These are phyloP conservation scores for Hippophae tibetana DNA, from an alignment of 306 rosid species.

Conservation along the genomic window DNA sequence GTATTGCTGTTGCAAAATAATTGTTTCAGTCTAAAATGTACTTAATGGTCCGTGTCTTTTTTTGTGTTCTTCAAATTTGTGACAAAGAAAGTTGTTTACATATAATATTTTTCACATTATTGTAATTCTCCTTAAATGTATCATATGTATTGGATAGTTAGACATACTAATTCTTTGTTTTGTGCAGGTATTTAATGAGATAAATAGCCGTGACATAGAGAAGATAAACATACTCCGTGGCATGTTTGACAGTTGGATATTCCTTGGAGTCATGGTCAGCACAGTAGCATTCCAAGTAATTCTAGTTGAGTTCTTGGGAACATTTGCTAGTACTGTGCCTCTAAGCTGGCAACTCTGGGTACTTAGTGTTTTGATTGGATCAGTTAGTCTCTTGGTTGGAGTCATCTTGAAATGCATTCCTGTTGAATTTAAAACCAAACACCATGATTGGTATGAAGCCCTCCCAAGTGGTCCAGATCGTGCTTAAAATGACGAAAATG, in stretches of 20 bases:
- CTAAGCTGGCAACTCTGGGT: constrained; percentile 82
- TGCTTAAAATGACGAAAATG: constrained; percentile 23
- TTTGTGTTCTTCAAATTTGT: no score
- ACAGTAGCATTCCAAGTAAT: constrained; percentile 60
- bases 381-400: constrained; percentile 62
- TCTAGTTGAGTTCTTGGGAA: constrained; percentile 75
- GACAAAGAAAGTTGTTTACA: no score
- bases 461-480: constrained; percentile 56
- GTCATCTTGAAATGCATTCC: constrained; percentile 75
- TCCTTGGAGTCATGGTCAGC: constrained; percentile 43
- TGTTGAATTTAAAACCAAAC: constrained; percentile 34
- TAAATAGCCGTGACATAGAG: constrained; percentile 82
- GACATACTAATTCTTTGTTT: constrained; percentile 11
- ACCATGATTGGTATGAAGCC: constrained; percentile 69
- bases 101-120: no score
- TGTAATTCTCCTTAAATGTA: no score
- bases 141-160: neutral
- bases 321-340: constrained; percentile 88
- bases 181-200: constrained; percentile 79
- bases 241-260: constrained; percentile 71
- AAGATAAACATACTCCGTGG: constrained; percentile 77
- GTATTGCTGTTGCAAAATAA: no score
- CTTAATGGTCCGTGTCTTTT: no score
- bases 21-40: no score
- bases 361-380: constrained; percentile 60